phyloP scores from a whole-genome alignment of 345 rosid genomes.

The Eucalyptus fibrosa region DNA sequence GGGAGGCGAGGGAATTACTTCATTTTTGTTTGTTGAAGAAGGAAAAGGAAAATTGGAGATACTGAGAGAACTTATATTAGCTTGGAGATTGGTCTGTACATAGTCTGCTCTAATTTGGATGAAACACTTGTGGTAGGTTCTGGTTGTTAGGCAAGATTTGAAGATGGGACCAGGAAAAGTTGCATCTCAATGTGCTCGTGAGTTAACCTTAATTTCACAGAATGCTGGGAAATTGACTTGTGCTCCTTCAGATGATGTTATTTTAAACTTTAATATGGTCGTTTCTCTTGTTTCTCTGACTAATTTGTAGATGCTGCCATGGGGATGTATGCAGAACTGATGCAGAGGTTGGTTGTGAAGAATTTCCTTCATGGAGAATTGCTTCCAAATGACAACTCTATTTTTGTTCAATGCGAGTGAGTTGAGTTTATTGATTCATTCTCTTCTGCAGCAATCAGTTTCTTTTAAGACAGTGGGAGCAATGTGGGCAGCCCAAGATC shows the following conservation, averaged over 20 bases:
- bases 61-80: not conserved
- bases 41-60: not conserved
- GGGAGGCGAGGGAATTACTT: not conserved
- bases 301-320: constrained; percentile 68
- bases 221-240: not conserved
- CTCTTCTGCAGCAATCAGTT: constrained; percentile 36
- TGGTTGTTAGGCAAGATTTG: constrained; percentile 84
- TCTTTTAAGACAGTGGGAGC: constrained; percentile 73
- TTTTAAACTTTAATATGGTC: not conserved
- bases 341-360: constrained; percentile 39
- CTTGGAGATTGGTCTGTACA: rapidly evolving
- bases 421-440: not conserved
- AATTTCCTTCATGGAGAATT: not conserved
- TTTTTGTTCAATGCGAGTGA: not conserved
- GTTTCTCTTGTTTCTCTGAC: not conserved
- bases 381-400: not conserved
- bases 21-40: not conserved
- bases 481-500: constrained; percentile 77
- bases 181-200: constrained; percentile 90
- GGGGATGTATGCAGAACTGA: constrained; percentile 69
- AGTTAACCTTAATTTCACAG: not conserved
- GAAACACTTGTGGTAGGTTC: constrained; percentile 23
- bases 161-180: constrained; percentile 82
- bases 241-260: not conserved
- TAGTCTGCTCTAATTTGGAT: not conserved